These are phyloP conservation scores for Exobasidium cylindrosporum DNA, from an alignment of 1,284 basidiomycete genomes.

Conservation along the genomic window DNA sequence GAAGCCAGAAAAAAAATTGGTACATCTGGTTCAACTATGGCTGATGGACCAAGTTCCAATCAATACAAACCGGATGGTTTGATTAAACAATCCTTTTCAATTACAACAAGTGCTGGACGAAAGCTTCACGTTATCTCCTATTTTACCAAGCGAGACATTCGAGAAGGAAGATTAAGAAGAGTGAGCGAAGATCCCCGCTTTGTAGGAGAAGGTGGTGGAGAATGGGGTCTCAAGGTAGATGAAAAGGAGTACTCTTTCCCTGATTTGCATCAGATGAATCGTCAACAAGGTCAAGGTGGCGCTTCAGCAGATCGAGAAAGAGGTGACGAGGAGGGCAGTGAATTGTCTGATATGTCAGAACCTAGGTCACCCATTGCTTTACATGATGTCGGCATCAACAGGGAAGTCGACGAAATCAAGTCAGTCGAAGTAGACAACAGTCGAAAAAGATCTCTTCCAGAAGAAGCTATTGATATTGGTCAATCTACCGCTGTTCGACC, in stretches of 20 bases:
- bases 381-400: not conserved
- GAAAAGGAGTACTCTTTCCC: constrained; percentile 31
- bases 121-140: constrained; percentile 55
- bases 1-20: constrained; percentile 46
- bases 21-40: constrained; percentile 23
- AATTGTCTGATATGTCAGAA: not conserved
- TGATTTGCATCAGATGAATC: not conserved
- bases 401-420: not conserved
- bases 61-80: constrained; percentile 54
- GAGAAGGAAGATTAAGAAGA: constrained; percentile 39
- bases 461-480: not conserved
- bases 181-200: constrained; percentile 52
- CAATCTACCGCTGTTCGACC: not conserved
- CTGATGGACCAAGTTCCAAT: constrained; percentile 41
- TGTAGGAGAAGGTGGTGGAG: constrained; percentile 41
- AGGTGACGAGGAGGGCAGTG: constrained; percentile 3
- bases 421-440: not conserved
- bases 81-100: constrained; percentile 54
- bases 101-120: constrained; percentile 51
- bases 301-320: not conserved
- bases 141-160: constrained; percentile 50
- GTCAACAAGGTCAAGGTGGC: not conserved
- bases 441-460: not conserved
- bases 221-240: constrained; percentile 42
- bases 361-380: not conserved